A percentile compares a stretch with the other conserved stretches of the same genome.
These are phyloP conservation scores for Lycium ferocissimum DNA, from an alignment of 257 asterid genomes.

Conservation along the genomic window DNA sequence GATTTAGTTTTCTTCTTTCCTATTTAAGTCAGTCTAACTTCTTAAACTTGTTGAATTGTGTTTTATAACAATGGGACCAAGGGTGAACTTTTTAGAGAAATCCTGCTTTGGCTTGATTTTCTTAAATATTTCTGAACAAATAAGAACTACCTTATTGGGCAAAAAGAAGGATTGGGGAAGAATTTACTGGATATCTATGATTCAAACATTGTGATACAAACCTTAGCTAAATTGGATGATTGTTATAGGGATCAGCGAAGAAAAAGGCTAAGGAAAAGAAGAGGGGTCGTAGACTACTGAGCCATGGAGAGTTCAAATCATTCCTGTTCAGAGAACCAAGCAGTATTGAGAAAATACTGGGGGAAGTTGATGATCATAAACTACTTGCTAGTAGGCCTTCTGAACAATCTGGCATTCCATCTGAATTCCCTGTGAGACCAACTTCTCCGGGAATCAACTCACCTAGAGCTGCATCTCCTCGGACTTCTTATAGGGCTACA, in stretches of 20 bases:
- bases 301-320: conserved; percentile 69
- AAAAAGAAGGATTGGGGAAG: not conserved
- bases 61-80: not conserved
- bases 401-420: conserved; percentile 51
- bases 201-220: not conserved
- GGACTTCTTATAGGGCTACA: conserved; percentile 44
- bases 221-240: not conserved
- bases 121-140: conserved; percentile 1
- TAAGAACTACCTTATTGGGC: not conserved
- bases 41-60: not conserved
- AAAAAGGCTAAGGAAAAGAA: conserved; percentile 72
- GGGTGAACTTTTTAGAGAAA: not conserved
- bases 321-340: conserved; percentile 86
- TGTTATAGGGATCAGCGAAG: conserved; percentile 66
- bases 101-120: not conserved
- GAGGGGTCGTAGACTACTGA: conserved; percentile 68
- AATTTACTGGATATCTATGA: not conserved
- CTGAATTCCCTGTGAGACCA: conserved; percentile 44
- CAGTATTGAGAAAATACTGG: conserved; percentile 92
- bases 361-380: conserved; percentile 78
- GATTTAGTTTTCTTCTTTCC: not conserved
- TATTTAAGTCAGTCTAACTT: not conserved
- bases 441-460: conserved; percentile 54
- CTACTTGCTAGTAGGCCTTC: conserved; percentile 51
- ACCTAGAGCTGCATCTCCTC: conserved; percentile 54